phyloP scores from a whole-genome alignment of 176 grass and related monocot species.

The Cenchrus fungigraminus region DNA sequence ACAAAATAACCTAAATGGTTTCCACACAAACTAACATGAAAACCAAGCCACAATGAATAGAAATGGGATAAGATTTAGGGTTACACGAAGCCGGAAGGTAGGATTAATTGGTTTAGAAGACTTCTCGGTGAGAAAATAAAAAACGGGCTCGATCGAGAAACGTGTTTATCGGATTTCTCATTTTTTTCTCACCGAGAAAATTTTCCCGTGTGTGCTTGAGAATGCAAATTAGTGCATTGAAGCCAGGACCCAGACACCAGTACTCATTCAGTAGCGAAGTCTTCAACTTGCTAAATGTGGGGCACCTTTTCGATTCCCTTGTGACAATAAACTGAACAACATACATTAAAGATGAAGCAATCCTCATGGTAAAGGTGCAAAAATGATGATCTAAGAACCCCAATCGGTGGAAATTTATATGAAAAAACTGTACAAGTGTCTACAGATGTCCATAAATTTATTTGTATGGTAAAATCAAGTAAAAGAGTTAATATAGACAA shows the following conservation, averaged over 20 bases:
- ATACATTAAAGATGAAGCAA: too few species aligned
- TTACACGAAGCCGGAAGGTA: too few species aligned
- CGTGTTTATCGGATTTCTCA: too few species aligned
- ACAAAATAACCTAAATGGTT: too few species aligned
- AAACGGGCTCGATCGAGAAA: too few species aligned
- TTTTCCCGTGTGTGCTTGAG: background rate
- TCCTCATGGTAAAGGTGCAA: background rate
- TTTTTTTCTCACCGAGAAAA: too few species aligned
- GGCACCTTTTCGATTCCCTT: background rate
- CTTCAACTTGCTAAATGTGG: conserved; percentile 3
- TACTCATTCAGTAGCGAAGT: background rate
- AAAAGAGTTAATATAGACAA: background rate
- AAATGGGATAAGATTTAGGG: too few species aligned
- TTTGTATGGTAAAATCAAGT: background rate
- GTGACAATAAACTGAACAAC: background rate
- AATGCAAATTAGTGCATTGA: background rate
- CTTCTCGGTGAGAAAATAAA: too few species aligned
- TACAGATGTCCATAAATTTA: background rate
- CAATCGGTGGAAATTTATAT: background rate
- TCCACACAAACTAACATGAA: too few species aligned
- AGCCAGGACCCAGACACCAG: background rate
- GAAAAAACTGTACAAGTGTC: background rate
- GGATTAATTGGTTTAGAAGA: too few species aligned
- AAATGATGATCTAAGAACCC: background rate
- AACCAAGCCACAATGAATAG: too few species aligned